Percentiles rank a stretch among this genome's conserved stretches.
These are phyloP conservation scores for Rutstroemia sp. DNA, from an alignment of 2,329 filamentous ascomycete species.

Conservation along the genomic window DNA sequence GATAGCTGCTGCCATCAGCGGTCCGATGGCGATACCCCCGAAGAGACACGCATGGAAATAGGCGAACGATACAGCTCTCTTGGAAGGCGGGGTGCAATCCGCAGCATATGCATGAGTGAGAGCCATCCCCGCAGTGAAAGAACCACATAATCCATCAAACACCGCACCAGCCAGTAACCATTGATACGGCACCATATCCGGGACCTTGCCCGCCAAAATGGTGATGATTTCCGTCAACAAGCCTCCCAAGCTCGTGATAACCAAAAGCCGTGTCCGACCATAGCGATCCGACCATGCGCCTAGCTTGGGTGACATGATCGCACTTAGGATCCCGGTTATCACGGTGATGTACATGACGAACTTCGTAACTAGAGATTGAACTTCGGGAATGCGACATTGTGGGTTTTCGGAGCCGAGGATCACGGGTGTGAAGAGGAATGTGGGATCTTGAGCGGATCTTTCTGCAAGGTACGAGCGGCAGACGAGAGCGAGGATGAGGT, in stretches of 20 bases:
- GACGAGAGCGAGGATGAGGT: slow-evolving; percentile 75
- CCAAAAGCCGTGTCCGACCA: slow-evolving; percentile 69
- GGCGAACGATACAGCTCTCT: slow-evolving; percentile 75
- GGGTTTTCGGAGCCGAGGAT: slow-evolving; percentile 62
- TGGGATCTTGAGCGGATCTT: slow-evolving; percentile 48
- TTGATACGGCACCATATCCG: slow-evolving; percentile 65
- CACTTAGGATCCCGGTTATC: slow-evolving; percentile 68
- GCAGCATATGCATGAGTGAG: slow-evolving; percentile 78
- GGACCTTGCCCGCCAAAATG: slow-evolving; percentile 69
- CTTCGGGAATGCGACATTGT: slow-evolving; percentile 72
- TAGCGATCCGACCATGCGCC: slow-evolving; percentile 82
- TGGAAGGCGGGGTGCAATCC: slow-evolving; percentile 77
- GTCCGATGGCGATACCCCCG: slow-evolving; percentile 79
- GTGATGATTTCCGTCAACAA: slow-evolving; percentile 68
- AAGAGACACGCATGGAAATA: slow-evolving; percentile 89
- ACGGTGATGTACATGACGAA: slow-evolving; percentile 74
- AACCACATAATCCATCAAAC: slow-evolving; percentile 78
- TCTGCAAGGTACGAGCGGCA: slow-evolving; percentile 79
- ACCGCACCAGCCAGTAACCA: slow-evolving; percentile 71
- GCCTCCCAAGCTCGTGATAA: slow-evolving; percentile 66
- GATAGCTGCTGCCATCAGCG: slow-evolving; percentile 71
- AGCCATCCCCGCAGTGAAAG: slow-evolving; percentile 76
- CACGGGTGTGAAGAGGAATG: slow-evolving; percentile 54
- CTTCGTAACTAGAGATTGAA: slow-evolving; percentile 68
- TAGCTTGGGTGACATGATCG: slow-evolving; percentile 73